Base-by-base conservation (phyloP, 148 eudicot genomes). In the Nyssa sinensis region DNA sequence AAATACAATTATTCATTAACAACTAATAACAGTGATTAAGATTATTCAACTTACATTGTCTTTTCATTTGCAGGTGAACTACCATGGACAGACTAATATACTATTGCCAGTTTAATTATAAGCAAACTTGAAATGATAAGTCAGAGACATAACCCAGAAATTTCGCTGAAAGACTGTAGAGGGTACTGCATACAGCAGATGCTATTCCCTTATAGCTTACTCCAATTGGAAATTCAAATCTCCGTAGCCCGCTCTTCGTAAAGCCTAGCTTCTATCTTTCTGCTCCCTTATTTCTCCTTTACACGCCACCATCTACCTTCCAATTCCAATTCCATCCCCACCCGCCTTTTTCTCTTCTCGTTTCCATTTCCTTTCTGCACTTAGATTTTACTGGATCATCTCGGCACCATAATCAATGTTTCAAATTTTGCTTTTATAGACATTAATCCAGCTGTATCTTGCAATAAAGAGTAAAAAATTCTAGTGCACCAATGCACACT, bases 111-210 rank as follows among this genome's bases (percentile, higher is more conserved):
- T 28, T 17, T 16, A 33, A n/a, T 27, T 14, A 30, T 9, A 12
- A 39, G 24, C 6, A 21, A 4, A 14, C 28, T 65, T 37, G 70
- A 67, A 24, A 34, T 67, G 70, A 41, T 67, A n/a, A n/a, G n/a
- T 14, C 39, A 24, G 14, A 67, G 25, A 67, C 44, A 34, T 1
- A 65, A n/a, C 53, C 70, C 70, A 37, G 17, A 67, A 67, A 67
- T 67, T 11, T 27, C 70, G 55, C 53, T 39, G 55, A 67, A 41
- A 39, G 70, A 30, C 23, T 29, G 32, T 34, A 5, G n/a, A n/a
- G 17, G 24, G 37, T 10, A 37, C 69, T 10, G 23, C 49, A 39
- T 2, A 35, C 17, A 23, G 29, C 17, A 66, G 67, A n/a, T n/a
- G 47, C 47, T 65, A 35, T 27, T 16, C 66, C 13, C 32, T 1